phyloP scores from a whole-genome alignment of 352 stramenopile genomes.

The Globisporangium emineosum region DNA sequence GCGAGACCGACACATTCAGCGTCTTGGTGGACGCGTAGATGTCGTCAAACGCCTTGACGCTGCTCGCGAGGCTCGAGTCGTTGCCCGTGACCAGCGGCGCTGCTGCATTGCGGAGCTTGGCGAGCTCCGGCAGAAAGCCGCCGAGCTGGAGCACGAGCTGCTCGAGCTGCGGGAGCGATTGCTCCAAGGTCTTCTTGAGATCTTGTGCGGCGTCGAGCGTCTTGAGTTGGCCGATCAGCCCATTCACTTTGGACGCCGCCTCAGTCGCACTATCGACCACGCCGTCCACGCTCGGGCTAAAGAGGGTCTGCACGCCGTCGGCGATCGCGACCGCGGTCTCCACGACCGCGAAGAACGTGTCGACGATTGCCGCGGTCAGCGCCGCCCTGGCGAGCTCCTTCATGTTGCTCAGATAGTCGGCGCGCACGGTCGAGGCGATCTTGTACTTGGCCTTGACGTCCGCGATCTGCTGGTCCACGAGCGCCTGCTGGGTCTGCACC shows the following conservation, averaged over 20 bases:
- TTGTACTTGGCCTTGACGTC: not conserved
- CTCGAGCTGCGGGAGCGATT: not conserved
- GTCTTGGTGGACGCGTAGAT: not conserved
- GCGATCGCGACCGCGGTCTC: not conserved
- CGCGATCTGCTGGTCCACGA: slow-evolving; percentile 1
- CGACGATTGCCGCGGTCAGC: not conserved
- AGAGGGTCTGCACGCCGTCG: slow-evolving; percentile 2
- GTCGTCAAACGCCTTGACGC: not conserved
- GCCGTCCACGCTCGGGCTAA: not conserved
- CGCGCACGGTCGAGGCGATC: not conserved
- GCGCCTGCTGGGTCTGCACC: slow-evolving; percentile 5
- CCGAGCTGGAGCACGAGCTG: not conserved
- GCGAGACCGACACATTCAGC: not conserved
- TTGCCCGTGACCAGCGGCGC: not conserved
- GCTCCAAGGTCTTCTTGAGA: not conserved
- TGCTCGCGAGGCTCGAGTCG: not conserved
- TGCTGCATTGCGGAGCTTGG: not conserved
- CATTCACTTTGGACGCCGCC: not conserved
- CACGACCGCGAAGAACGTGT: slow-evolving; percentile 5
- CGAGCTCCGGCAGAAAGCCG: not conserved
- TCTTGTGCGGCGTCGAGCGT: not conserved
- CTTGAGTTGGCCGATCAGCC: not conserved
- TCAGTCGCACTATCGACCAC: not conserved
- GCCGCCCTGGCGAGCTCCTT: not conserved
- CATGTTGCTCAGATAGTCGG: slow-evolving; percentile 1